These are phyloP conservation scores for Drechslera avenae DNA, from an alignment of 2,329 filamentous ascomycete species.

Conservation along the genomic window DNA sequence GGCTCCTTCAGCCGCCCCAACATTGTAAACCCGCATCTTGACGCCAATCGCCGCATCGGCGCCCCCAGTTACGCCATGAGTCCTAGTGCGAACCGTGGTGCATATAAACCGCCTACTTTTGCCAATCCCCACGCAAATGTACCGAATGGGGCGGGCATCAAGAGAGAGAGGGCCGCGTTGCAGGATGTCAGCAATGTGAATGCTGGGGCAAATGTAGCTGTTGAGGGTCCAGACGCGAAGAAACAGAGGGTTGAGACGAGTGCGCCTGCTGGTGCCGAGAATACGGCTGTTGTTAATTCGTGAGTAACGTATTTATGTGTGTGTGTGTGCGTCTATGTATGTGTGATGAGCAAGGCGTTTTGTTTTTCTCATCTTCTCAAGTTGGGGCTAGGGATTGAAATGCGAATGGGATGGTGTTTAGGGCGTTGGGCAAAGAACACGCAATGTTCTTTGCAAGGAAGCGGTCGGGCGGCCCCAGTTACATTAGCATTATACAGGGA, in stretches of 20 bases:
- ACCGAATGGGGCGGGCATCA: slow-evolving; percentile 15
- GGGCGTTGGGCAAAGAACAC: no score
- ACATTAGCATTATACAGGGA: no score
- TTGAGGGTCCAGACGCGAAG: slow-evolving; percentile 48
- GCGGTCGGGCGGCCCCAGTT: no score
- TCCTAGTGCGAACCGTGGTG: slow-evolving; percentile 51
- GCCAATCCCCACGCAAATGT: slow-evolving; percentile 30
- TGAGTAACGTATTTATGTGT: no score
- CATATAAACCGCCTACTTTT: slow-evolving; percentile 53
- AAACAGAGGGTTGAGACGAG: slow-evolving; percentile 47
- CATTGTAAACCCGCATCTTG: slow-evolving; percentile 56
- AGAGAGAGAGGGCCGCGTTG: slow-evolving; percentile 46
- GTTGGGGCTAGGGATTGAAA: no score
- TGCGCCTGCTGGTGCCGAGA: slow-evolving; percentile 23
- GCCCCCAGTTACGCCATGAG: slow-evolving; percentile 44
- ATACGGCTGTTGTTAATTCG: neutral
- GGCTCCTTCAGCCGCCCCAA: slow-evolving; percentile 40
- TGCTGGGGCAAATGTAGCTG: slow-evolving; percentile 20
- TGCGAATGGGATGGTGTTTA: no score
- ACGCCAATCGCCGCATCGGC: slow-evolving; percentile 56
- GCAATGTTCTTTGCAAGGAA: no score
- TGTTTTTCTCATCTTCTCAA: no score
- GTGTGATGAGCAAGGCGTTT: no score
- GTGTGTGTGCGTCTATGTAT: no score
- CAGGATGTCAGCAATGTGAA: slow-evolving; percentile 55